These are phyloP conservation scores for Penicillium sp. DNA, from an alignment of 2,329 filamentous ascomycete genomes.

Conservation along the genomic window DNA sequence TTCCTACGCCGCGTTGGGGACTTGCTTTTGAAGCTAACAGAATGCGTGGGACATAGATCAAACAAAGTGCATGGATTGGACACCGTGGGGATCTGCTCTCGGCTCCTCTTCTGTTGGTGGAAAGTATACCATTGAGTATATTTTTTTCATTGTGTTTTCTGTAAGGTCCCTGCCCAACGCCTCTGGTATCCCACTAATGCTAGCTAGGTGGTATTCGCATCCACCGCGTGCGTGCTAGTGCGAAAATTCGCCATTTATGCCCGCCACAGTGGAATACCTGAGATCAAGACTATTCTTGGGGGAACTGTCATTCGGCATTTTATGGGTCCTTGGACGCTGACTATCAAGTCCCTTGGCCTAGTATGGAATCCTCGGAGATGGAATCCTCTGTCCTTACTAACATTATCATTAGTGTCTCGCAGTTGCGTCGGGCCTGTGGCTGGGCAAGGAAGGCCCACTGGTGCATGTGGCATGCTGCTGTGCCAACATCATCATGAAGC, in stretches of 20 bases:
- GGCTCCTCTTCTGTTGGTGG: constrained; percentile 65
- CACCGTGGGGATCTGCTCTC: constrained; percentile 75
- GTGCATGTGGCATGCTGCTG: constrained; percentile 98
- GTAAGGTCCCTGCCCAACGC: constrained; percentile 47
- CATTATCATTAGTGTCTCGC: constrained; percentile 68
- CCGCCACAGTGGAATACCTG: constrained; percentile 92
- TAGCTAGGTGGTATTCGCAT: constrained; percentile 70
- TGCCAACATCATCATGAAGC: constrained; percentile 88
- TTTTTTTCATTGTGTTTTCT: constrained; percentile 82
- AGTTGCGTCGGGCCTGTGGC: constrained; percentile 91
- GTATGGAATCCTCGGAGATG: constrained; percentile 49
- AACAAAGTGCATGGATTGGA: constrained; percentile 83
- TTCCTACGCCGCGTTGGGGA: neutral
- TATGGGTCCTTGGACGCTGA: constrained; percentile 80
- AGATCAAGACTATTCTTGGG: constrained; percentile 94
- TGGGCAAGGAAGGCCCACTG: constrained; percentile 92
- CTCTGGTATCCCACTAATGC: constrained; percentile 21
- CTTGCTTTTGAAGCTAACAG: constrained; percentile 13
- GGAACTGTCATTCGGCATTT: constrained; percentile 91
- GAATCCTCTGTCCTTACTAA: constrained; percentile 6
- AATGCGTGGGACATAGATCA: constrained; percentile 50
- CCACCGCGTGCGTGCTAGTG: constrained; percentile 74
- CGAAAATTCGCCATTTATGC: constrained; percentile 82
- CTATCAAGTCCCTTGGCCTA: constrained; percentile 85
- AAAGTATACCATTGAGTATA: constrained; percentile 79